phyloP scores from a whole-genome alignment of 768 basidiomycete genomes.

The Termitomyces sp. region DNA sequence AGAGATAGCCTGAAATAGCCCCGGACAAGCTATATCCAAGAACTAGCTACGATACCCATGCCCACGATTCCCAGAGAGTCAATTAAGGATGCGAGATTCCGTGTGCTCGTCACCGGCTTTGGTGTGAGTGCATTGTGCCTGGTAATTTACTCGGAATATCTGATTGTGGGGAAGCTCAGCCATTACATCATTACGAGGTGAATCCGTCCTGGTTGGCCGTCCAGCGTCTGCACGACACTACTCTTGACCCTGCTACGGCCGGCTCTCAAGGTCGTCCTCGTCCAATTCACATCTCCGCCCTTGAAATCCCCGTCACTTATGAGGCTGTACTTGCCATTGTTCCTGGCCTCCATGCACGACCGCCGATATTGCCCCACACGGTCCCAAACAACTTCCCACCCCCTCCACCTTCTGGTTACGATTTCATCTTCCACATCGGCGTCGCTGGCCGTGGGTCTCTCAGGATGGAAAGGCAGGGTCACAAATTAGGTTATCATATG shows the following conservation, averaged over 20 bases:
- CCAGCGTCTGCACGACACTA: conserved; percentile 50
- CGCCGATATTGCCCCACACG: conserved; percentile 43
- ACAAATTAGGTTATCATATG: conserved; percentile 65
- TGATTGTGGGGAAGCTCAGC: conserved; percentile 29
- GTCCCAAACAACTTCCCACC: conserved; percentile 25
- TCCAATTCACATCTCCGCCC: conserved; percentile 53
- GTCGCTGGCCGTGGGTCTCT: conserved; percentile 59
- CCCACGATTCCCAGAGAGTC: conserved; percentile 20
- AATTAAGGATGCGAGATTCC: conserved; percentile 29
- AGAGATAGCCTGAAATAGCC: background rate
- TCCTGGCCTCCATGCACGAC: conserved; percentile 55
- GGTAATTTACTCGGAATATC: conserved; percentile 4
- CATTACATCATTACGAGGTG: conserved; percentile 46
- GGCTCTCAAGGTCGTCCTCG: conserved; percentile 17
- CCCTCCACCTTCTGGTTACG: conserved; percentile 47
- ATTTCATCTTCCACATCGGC: conserved; percentile 68
- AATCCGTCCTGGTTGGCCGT: conserved; percentile 77
- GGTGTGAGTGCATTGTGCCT: conserved; percentile 34
- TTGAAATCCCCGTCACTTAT: conserved; percentile 56
- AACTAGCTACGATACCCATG: conserved; percentile 18
- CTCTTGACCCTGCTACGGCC: conserved; percentile 31
- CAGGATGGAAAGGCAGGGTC: conserved; percentile 58
- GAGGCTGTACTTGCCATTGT: conserved; percentile 47
- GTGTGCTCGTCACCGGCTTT: conserved; percentile 47
- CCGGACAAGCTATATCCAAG: background rate